Conservation (phyloP, 1,139 yeast species). For the Taphrina flavorubra region DNA sequence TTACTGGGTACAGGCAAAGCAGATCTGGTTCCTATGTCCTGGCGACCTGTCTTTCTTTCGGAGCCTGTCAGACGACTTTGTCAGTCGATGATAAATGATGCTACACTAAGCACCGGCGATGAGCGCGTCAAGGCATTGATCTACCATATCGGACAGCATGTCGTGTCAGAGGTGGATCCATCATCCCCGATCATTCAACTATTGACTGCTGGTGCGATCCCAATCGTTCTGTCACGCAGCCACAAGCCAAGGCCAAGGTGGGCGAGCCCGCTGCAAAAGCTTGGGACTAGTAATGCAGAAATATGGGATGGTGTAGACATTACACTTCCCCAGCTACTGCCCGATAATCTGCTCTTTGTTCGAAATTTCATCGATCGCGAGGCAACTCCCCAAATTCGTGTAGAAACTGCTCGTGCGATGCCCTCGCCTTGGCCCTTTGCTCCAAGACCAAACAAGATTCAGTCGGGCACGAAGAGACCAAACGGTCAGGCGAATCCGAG, state of each 20-base stretch:
- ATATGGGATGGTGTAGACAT: slow-evolving; percentile 16
- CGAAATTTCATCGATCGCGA: not conserved
- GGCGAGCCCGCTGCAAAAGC: not conserved
- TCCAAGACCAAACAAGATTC: not conserved
- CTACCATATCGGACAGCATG: slow-evolving; percentile 10
- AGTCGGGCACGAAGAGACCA: not conserved
- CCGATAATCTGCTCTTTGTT: not conserved
- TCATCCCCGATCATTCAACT: slow-evolving; percentile 11
- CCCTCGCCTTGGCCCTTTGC: slow-evolving; percentile 9
- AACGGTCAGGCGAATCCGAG: not conserved
- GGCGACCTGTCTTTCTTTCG: not conserved
- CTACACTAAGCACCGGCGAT: not conserved
- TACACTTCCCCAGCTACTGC: not conserved
- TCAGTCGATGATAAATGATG: slow-evolving; percentile 16
- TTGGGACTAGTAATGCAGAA: slow-evolving; percentile 16
- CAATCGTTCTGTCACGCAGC: slow-evolving; percentile 11
- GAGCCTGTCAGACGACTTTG: not conserved
- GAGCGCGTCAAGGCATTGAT: slow-evolving; percentile 6
- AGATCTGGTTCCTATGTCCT: slow-evolving; percentile 9
- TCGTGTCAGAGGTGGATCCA: slow-evolving; percentile 14
- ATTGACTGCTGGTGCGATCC: slow-evolving; percentile 1
- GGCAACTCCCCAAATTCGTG: not conserved
- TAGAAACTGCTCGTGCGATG: not conserved
- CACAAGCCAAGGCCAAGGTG: not conserved
- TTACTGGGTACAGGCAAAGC: slow-evolving; percentile 1